Base-by-base conservation (phyloP, 116 monocot genomes). In the Dioscorea cayenensis region DNA sequence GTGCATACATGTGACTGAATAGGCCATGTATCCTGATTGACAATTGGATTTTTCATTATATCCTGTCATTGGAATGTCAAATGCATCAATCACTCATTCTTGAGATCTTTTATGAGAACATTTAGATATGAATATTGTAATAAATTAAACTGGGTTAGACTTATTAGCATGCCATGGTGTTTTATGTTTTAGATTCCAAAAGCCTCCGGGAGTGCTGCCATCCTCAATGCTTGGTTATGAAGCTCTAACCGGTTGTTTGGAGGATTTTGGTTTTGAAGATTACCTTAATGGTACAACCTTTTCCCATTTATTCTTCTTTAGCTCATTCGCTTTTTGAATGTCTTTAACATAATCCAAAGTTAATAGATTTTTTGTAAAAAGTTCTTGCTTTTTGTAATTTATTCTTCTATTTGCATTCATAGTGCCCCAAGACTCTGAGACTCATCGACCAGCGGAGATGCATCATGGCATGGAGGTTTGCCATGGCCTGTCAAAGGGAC, bases 381-480 rank as follows among this genome's bases (percentile, higher is more conserved):
- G 28, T 14, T 66, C 55, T 52, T 50, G 64, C 22, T 65, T 43
- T n/a, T 27, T 38, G 5, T 28, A 14, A 55, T 38, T 0, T 37
- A 35, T 18, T 55, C n/a, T n/a, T 55, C 55, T n/a, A 55, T 16
- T 55, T 55, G 14, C 17, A 0, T 55, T 71, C 71, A 70, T 72
- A 85, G 85, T 81, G 35, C 85, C 85, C 17, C 81, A 74, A 69
- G 81, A 85, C 48, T 85, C 85, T 3, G 85, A 85, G 52, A 78
- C 27, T 28, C 65, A 81, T 59, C 70, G 78, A 9, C 75, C 81
- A 28, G 38, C 64, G 0, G 85, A 85, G 23, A 78, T 81, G 81
- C 85, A 85, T 49, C 81, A 85, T 51, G 85, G 78, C 1, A 81
- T 85, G 81, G 85, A 85, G 65, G 81, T 81, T 75, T 75, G 75